phyloP scores from a whole-genome alignment of 768 basidiomycete species.

The Phlebiopsis gigantea region DNA sequence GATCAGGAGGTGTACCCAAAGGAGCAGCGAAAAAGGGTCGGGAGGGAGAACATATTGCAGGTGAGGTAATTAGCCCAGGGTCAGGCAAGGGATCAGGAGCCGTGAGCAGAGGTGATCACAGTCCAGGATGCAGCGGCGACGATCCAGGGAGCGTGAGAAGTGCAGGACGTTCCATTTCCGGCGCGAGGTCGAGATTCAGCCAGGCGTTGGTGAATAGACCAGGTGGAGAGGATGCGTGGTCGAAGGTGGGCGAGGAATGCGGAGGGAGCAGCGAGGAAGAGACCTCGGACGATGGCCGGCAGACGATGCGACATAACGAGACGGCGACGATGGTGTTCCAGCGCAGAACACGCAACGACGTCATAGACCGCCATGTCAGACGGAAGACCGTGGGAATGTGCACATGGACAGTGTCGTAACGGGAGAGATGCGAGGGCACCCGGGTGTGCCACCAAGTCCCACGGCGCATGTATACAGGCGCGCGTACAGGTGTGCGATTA shows the following conservation, averaged over 20 bases:
- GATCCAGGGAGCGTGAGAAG: conserved; percentile 3
- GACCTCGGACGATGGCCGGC: background rate
- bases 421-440: background rate
- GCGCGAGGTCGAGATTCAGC: background rate
- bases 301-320: background rate
- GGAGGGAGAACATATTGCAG: background rate
- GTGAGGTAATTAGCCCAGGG: background rate
- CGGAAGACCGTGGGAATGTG: background rate
- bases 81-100: background rate
- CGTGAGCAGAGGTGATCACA: background rate
- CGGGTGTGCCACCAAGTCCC: background rate
- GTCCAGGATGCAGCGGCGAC: background rate
- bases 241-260: background rate
- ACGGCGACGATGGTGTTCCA: background rate
- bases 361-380: background rate
- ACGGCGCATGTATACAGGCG: background rate
- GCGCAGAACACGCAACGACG: background rate
- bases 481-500: background rate
- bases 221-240: background rate
- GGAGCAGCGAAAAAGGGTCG: background rate
- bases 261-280: background rate
- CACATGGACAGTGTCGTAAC: background rate
- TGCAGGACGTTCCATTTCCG: background rate
- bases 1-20: background rate
- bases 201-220: background rate